Conservation (phyloP, 768 basidiomycete genomes). For the Pulveroboletus sp. region DNA sequence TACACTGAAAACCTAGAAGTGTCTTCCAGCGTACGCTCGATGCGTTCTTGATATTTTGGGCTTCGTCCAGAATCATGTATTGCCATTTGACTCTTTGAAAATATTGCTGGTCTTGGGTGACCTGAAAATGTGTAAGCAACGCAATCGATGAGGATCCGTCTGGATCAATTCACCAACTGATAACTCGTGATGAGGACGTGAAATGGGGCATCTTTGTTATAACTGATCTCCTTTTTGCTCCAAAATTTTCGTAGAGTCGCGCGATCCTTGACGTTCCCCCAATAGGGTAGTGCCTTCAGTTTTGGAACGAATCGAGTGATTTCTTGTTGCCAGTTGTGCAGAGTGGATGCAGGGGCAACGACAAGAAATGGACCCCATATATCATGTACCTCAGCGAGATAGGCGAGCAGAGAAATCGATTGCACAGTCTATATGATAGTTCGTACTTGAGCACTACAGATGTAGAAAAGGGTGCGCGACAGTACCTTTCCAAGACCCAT, state of each 20-base stretch:
- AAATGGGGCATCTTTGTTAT: constrained; percentile 92
- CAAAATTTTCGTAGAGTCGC: constrained; percentile 93
- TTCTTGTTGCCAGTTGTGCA: constrained; percentile 99
- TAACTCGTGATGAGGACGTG: constrained; percentile 97
- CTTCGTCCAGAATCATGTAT: constrained; percentile 99
- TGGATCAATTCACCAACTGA: constrained; percentile 62
- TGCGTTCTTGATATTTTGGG: constrained; percentile 99
- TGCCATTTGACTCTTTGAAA: constrained; percentile 99
- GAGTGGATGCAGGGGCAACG: constrained; percentile 92
- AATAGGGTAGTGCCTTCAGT: constrained; percentile 94
- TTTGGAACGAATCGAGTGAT: constrained; percentile 91
- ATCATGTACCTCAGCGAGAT: constrained; percentile 94
- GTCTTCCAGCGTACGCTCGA: constrained; percentile 97
- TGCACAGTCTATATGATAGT: constrained; percentile 72
- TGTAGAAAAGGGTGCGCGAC: constrained; percentile 7
- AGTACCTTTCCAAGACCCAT: constrained; percentile 89
- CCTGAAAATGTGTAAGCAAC: constrained; percentile 38
- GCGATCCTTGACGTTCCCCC: constrained; percentile 97
- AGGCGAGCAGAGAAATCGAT: constrained; percentile 92
- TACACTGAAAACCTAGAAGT: constrained; percentile 88
- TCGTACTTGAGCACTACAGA: neutral
- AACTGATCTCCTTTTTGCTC: constrained; percentile 96
- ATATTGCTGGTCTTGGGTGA: constrained; percentile 96
- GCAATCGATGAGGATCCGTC: neutral
- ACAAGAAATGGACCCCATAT: constrained; percentile 99